Base-by-base conservation (phyloP, 208 protist species). In the Crithidia thermophila region DNA sequence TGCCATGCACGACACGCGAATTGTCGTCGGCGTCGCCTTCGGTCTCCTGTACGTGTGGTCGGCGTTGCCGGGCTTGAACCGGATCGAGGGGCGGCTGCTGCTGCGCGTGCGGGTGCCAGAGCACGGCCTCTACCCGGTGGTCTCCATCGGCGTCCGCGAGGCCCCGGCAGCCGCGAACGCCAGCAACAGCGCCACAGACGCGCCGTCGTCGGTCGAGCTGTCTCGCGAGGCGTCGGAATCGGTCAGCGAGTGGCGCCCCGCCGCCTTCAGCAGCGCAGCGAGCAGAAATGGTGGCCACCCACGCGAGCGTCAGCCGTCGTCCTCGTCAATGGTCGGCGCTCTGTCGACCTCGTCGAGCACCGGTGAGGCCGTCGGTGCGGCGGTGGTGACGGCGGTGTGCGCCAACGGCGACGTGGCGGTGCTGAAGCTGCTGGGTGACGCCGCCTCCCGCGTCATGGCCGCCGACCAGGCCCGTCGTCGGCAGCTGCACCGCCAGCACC, bases 11-110 rank as follows among this genome's bases (percentile, higher is more conserved):
- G 82, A 92, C 73, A 90, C 69, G 0, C 78, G 79, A 18, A 84
- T 94, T 46, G 40, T 94, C 4, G 82, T 81, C 11, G 89, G 89
- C 14, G 80, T 85, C 5, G 83, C 72, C 18, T 76, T 68, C 5
- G 89, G 89, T 0, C 65, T 79, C 16, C 64, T 92, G 11, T 94
- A 86, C 67, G 82, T 94, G 21, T 94, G 89, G 86, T 67, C 81
- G 20, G 59, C 85, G 2, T 39, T 72, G n/a, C 89, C 89, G 0
- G 89, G 84, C 7, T 25, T 92, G 11, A 82, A 87, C 61, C 74
- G 63, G 4, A 70, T 82, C 11, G 77, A 84, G 37, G 89, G 89
- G 8, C 77, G 70, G 18, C 65, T 94, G 30, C 67, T 94, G 23
- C 70, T 74, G 43, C 77, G 79, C 30, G 45, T 93, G 46, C 70